A percentile compares a stretch with the other conserved stretches of the same genome.
Evolutionary conservation across 768 basidiomycete species (phyloP).

Genomic region (Russula compacta): DNA sequence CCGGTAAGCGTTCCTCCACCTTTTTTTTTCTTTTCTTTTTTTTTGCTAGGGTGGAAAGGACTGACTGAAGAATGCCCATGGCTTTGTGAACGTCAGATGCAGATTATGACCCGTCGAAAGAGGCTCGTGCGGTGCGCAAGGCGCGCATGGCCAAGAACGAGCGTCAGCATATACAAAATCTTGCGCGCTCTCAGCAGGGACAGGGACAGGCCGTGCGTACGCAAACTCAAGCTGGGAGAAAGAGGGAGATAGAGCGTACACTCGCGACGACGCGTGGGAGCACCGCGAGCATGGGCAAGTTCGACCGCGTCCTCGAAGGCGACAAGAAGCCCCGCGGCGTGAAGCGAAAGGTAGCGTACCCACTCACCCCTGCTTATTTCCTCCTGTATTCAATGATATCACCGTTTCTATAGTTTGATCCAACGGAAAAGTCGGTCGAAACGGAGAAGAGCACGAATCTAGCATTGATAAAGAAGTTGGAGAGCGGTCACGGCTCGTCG

Average conservation of each 20-base stretch:
- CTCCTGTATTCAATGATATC: not conserved
- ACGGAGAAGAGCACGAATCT: slow-evolving; percentile 68
- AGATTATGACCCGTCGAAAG: slow-evolving; percentile 71
- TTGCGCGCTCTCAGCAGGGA: slow-evolving; percentile 43
- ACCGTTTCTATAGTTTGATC: slow-evolving; percentile 70
- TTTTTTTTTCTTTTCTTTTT: not conserved
- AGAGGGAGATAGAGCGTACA: slow-evolving; percentile 65
- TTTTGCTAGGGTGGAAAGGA: not conserved
- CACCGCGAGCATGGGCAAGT: slow-evolving; percentile 93
- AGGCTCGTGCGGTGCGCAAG: slow-evolving; percentile 71
- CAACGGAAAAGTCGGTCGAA: slow-evolving; percentile 55
- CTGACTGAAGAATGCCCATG: not conserved
- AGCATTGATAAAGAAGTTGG: slow-evolving; percentile 68
- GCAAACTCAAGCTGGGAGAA: slow-evolving; percentile 41
- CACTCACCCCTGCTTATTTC: not conserved
- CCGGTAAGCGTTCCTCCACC: slow-evolving; percentile 44
- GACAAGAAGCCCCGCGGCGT: slow-evolving; percentile 83
- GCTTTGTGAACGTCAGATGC: slow-evolving; percentile 40
- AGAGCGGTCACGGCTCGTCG: not conserved
- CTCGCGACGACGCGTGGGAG: slow-evolving; percentile 69
- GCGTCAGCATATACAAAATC: slow-evolving; percentile 62
- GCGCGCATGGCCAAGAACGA: slow-evolving; percentile 79
- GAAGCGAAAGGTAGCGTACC: slow-evolving; percentile 74
- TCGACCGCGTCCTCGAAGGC: slow-evolving; percentile 83
- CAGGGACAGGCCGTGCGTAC: not conserved